Base-by-base conservation (phyloP, 305 asterid genomes). In the Rubia balearica region DNA sequence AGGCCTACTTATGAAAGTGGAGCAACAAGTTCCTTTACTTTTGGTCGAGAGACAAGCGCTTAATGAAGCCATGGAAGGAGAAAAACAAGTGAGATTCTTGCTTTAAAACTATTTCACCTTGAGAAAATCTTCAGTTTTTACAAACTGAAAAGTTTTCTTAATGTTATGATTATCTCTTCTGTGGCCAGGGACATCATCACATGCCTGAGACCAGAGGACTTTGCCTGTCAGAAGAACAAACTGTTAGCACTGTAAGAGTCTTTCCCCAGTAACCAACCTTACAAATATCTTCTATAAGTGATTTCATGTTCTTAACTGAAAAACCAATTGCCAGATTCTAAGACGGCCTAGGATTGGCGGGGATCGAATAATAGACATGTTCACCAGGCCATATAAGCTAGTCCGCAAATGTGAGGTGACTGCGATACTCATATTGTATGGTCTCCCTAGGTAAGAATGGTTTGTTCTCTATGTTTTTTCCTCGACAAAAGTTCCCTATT, bases 31-130 rank as follows among this genome's bases (percentile, higher is more conserved):
- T 81, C 99, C 99, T 7, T 72, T 95, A 61, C 97, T 95, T 76
- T 82, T 95, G 88, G 99, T 95, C 2, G 99, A 95, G 88, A 83
- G 97, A 78, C 97, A 94, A 78, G 99, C 99, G 56, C 88, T 94
- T 63, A 91, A 94, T 73, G 99, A 91, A 83, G 98, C 99, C 80
- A 88, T 95, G 97, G 99, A 95, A 83, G 99, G 99, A 82, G 99
- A 91, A 81, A 95, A 90, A 76, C 79, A 84, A 73, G 98, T 92
- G 81, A 73, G 80, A 33, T 68, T 43, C 17, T 27, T 74, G 71
- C 76, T 66, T 71, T 60, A 41, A 55, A 19, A 55, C 22, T 21
- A 10, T 38, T 12, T 19, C 22, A n/a, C 36, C 51, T 55, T 42
- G 1, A 36, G 13, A 68, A 17, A 53, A 19, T 30, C 48, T 49